These are phyloP conservation scores for Sarocladiaceae sp. DNA, from an alignment of 2,329 filamentous ascomycete species.

Conservation along the genomic window DNA sequence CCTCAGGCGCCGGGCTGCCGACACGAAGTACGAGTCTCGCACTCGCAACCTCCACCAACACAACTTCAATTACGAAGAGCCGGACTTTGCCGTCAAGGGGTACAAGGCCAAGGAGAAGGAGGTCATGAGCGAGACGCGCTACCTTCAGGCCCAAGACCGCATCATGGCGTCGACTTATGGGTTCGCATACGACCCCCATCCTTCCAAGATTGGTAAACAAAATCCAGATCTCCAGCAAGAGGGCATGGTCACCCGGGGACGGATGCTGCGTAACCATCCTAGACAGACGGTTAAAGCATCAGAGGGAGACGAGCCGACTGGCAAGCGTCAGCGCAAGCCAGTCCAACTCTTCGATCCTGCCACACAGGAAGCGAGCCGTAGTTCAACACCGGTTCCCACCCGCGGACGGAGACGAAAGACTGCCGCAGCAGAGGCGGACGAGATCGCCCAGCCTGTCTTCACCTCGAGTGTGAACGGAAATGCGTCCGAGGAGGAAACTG, in stretches of 20 bases:
- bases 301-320: slow-evolving; percentile 40
- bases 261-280: slow-evolving; percentile 50
- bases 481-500: slow-evolving; percentile 24
- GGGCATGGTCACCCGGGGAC: slow-evolving; percentile 44
- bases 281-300: slow-evolving; percentile 53
- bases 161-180: slow-evolving; percentile 54
- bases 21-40: slow-evolving; percentile 40
- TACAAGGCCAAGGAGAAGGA: slow-evolving; percentile 41
- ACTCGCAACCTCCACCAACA: slow-evolving; percentile 33
- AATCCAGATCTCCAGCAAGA: slow-evolving; percentile 47
- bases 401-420: slow-evolving; percentile 26
- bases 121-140: slow-evolving; percentile 35
- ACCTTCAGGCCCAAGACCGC: slow-evolving; percentile 47
- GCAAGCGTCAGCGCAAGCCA: slow-evolving; percentile 49
- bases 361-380: slow-evolving; percentile 43
- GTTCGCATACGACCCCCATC: slow-evolving; percentile 54
- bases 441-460: slow-evolving; percentile 19
- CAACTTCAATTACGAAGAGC: slow-evolving; percentile 38
- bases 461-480: slow-evolving; percentile 29
- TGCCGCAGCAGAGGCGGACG: slow-evolving; percentile 20
- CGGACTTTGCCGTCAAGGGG: slow-evolving; percentile 49
- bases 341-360: slow-evolving; percentile 45
- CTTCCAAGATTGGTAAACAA: slow-evolving; percentile 51
- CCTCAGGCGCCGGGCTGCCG: slow-evolving; percentile 41
- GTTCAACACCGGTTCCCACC: slow-evolving; percentile 39